These are phyloP conservation scores for Alternaria metachromatica DNA, from an alignment of 2,329 filamentous ascomycete species.

Conservation along the genomic window DNA sequence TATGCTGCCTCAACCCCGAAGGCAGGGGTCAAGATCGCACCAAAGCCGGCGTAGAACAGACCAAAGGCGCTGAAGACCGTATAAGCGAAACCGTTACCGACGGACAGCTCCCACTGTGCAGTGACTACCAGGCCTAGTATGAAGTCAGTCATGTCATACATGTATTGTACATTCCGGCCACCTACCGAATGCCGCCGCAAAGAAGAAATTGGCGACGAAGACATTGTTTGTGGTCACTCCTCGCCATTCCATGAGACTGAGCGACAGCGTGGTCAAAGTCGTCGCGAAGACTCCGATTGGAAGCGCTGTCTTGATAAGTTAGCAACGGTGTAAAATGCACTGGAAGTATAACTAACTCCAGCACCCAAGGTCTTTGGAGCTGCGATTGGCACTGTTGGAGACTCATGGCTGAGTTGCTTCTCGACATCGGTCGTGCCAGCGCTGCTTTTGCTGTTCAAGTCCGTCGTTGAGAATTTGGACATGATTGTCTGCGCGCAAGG, in stretches of 20 bases:
- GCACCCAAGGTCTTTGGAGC: slow-evolving; percentile 20
- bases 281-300: slow-evolving; percentile 62
- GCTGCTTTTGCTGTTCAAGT: slow-evolving; percentile 11
- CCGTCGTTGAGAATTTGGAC: not conserved
- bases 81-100: slow-evolving; percentile 62
- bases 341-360: slow-evolving; percentile 9
- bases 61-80: slow-evolving; percentile 63
- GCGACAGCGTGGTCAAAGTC: slow-evolving; percentile 61
- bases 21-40: slow-evolving; percentile 55
- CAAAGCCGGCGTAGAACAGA: slow-evolving; percentile 60
- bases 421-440: slow-evolving; percentile 18
- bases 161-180: not conserved
- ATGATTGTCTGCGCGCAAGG: not conserved
- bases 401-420: slow-evolving; percentile 18
- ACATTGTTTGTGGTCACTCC: slow-evolving; percentile 59
- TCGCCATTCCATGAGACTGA: slow-evolving; percentile 63
- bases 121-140: slow-evolving; percentile 54
- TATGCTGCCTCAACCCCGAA: slow-evolving; percentile 57
- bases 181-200: slow-evolving; percentile 57
- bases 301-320: slow-evolving; percentile 52
- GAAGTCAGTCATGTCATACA: not conserved
- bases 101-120: slow-evolving; percentile 63
- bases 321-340: not conserved
- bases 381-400: not conserved
- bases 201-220: slow-evolving; percentile 64